Conservation (phyloP, 495 filamentous ascomycete species). For the Annulohypoxylon bovei region DNA sequence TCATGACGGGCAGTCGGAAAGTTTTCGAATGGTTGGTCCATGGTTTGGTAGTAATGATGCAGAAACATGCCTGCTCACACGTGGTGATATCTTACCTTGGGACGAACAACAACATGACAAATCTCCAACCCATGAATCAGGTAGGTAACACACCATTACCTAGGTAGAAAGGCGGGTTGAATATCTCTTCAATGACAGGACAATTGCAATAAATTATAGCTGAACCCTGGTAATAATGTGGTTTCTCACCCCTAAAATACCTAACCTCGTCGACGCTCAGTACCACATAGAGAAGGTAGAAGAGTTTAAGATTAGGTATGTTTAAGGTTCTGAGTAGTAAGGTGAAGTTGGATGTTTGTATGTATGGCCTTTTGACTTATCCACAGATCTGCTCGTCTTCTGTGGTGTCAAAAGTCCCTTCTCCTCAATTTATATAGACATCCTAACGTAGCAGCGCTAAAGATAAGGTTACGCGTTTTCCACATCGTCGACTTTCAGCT, state of each 20-base stretch:
- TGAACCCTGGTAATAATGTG: neutral
- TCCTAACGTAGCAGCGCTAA: neutral
- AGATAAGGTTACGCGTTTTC: neutral
- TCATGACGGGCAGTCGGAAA: slow-evolving; percentile 6
- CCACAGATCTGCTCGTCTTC: no score
- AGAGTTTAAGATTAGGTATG: neutral
- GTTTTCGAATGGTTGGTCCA: slow-evolving; percentile 5
- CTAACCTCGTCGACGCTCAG: neutral
- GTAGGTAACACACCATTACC: neutral
- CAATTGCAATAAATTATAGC: neutral
- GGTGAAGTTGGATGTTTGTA: neutral
- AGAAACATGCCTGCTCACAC: slow-evolving; percentile 27
- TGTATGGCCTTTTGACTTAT: neutral
- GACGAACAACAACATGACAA: slow-evolving; percentile 5
- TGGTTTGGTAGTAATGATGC: slow-evolving; percentile 9
- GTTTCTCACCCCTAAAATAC: neutral
- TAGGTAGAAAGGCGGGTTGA: neutral
- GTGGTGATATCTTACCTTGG: slow-evolving; percentile 13
- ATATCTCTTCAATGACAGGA: neutral
- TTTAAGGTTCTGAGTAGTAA: neutral
- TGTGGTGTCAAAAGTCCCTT: neutral
- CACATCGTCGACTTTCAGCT: neutral
- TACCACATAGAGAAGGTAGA: neutral
- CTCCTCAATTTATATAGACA: neutral
- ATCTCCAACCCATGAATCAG: neutral